Conservation (phyloP, 1,284 basidiomycete genomes). For the Ceratobasidium sp. region DNA sequence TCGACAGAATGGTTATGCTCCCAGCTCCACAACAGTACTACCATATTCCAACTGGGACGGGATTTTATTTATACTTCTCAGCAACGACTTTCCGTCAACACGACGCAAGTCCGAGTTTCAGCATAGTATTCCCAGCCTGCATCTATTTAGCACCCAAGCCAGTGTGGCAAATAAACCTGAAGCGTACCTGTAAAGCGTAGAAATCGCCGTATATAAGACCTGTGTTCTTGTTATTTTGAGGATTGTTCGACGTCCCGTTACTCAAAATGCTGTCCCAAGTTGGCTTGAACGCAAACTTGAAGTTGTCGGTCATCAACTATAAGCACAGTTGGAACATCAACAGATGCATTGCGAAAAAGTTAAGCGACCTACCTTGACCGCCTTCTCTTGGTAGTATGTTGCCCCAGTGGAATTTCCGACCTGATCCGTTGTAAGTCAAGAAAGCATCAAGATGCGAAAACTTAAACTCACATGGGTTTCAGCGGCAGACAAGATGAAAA, state of each 20-base stretch:
- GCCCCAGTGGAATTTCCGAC: slow-evolving; percentile 59
- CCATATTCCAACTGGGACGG: background rate
- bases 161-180: background rate
- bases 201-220: slow-evolving; percentile 70
- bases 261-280: slow-evolving; percentile 72
- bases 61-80: background rate
- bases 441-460: background rate
- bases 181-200: slow-evolving; percentile 37
- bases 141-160: background rate
- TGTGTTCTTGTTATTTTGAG: slow-evolving; percentile 68
- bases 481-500: slow-evolving; percentile 68
- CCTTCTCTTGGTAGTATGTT: slow-evolving; percentile 63
- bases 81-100: background rate
- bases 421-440: slow-evolving; percentile 42
- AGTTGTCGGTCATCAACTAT: slow-evolving; percentile 68
- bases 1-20: no score
- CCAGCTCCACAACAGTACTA: no score
- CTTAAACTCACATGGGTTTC: slow-evolving; percentile 56
- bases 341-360: background rate
- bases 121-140: slow-evolving; percentile 42
- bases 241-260: slow-evolving; percentile 75
- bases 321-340: background rate
- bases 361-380: slow-evolving; percentile 61
- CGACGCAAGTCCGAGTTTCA: slow-evolving; percentile 37
- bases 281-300: slow-evolving; percentile 66